Evolutionary conservation across 148 eudicot species (phyloP).

Genomic region (Fagopyrum esculentum): DNA sequence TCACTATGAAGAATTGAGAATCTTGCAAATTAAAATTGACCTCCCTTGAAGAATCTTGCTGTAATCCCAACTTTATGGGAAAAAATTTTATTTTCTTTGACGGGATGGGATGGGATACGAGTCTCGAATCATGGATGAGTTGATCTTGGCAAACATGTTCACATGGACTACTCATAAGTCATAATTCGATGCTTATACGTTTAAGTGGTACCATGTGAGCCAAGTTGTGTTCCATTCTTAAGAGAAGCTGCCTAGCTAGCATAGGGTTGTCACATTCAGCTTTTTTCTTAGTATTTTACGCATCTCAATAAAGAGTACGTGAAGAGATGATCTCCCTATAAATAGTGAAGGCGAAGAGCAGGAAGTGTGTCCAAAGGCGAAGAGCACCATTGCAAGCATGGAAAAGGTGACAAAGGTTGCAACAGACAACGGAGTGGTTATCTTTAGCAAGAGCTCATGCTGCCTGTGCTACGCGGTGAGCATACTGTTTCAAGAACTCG

Average conservation of each 20-base stretch:
- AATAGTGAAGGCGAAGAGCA: conserved; percentile 31
- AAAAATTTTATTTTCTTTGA: not conserved
- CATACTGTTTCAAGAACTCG: conserved; percentile 66
- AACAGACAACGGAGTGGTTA: conserved; percentile 67
- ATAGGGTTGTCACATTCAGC: not conserved
- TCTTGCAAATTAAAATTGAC: not conserved
- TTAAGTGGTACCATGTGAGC: not conserved
- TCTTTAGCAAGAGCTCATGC: conserved; percentile 86
- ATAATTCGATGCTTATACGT: too few species aligned
- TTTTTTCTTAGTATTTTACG: conserved; percentile 1
- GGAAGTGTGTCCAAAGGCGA: conserved; percentile 23
- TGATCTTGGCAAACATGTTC: not conserved
- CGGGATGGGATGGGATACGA: not conserved
- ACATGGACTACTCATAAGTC: too few species aligned
- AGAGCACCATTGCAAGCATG: conserved; percentile 23
- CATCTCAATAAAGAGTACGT: conserved; percentile 27
- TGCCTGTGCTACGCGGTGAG: conserved; percentile 78
- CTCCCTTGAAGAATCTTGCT: not conserved
- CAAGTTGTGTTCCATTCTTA: not conserved
- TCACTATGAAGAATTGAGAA: not conserved
- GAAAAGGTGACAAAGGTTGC: conserved; percentile 59
- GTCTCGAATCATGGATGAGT: conserved; percentile 31
- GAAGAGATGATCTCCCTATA: conserved; percentile 36
- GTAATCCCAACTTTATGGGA: conserved; percentile 2
- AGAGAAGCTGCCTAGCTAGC: not conserved